phyloP scores from a whole-genome alignment of 83 land plant species.

The Picea abies region DNA sequence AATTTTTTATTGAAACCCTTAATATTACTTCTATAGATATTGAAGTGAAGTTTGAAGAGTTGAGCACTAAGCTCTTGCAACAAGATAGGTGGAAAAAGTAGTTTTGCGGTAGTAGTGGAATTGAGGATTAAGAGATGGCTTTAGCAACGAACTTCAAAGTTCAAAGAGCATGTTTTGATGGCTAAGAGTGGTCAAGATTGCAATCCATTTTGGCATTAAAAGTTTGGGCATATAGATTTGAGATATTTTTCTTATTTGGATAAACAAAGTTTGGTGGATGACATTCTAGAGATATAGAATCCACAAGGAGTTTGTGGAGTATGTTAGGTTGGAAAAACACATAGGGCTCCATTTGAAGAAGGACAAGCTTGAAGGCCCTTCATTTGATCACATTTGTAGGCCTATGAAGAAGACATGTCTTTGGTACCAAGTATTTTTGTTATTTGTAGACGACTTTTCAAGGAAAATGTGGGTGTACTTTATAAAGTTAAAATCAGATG shows the following conservation, averaged over 20 bases:
- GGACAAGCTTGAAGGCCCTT: slow-evolving; percentile 18
- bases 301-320: neutral
- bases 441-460: slow-evolving; percentile 22
- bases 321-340: neutral
- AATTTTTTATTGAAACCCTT: too few species aligned
- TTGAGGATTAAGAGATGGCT: neutral
- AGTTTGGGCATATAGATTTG: neutral
- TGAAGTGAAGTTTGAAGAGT: too few species aligned
- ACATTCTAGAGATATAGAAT: neutral
- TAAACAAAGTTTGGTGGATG: neutral
- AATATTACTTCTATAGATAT: too few species aligned
- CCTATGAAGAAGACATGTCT: slow-evolving; percentile 21
- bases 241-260: neutral
- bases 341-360: neutral
- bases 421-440: slow-evolving; percentile 7
- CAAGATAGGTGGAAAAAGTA: too few species aligned
- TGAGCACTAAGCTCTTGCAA: too few species aligned
- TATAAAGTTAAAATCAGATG: slow-evolving; percentile 24
- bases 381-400: neutral
- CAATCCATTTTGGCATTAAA: neutral
- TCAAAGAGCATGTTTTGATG: neutral
- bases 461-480: slow-evolving; percentile 29
- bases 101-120: neutral
- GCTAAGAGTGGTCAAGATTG: neutral
- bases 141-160: neutral